Evolutionary conservation across 1,284 basidiomycete species (phyloP).

Genomic region (Cystobasidiaceae sp.): DNA sequence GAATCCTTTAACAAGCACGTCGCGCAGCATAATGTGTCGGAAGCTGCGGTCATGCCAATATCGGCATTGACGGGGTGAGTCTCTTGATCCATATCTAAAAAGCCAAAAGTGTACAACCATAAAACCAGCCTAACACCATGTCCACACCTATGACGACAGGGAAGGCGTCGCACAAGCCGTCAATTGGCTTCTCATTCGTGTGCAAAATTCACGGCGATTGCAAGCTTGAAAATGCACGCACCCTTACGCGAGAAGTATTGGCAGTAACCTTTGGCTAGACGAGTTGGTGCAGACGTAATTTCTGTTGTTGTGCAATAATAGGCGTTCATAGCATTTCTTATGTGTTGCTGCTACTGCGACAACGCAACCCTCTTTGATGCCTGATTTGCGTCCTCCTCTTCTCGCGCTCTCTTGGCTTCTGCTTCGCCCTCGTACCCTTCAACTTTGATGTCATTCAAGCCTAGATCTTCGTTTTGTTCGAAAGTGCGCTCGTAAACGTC

Average conservation of each 20-base stretch:
- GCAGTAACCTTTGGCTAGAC: too few species aligned
- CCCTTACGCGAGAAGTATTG: too few species aligned
- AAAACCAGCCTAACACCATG: too few species aligned
- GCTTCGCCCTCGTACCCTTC: slow-evolving; percentile 60
- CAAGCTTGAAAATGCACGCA: too few species aligned
- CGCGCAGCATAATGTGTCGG: slow-evolving; percentile 40
- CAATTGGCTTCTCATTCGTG: slow-evolving; percentile 86
- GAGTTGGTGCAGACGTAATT: too few species aligned
- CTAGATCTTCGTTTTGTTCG: slow-evolving; percentile 93
- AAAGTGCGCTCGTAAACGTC: slow-evolving; percentile 77
- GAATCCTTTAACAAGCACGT: slow-evolving; percentile 42
- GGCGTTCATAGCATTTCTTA: too few species aligned
- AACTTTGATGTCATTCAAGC: slow-evolving; percentile 92
- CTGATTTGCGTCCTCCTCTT: slow-evolving; percentile 23
- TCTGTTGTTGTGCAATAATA: too few species aligned
- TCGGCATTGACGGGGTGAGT: slow-evolving; percentile 81
- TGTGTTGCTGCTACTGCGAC: too few species aligned
- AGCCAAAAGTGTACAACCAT: too few species aligned
- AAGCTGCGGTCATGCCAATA: slow-evolving; percentile 66
- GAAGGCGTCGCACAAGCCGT: slow-evolving; percentile 83
- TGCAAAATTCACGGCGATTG: slow-evolving; percentile 64
- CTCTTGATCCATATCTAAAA: background rate
- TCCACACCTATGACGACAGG: too few species aligned
- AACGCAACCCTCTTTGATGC: slow-evolving; percentile 26
- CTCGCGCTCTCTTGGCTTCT: slow-evolving; percentile 30